Base-by-base conservation (phyloP, 179 eudicot genomes). In the Camellia oleifera region DNA sequence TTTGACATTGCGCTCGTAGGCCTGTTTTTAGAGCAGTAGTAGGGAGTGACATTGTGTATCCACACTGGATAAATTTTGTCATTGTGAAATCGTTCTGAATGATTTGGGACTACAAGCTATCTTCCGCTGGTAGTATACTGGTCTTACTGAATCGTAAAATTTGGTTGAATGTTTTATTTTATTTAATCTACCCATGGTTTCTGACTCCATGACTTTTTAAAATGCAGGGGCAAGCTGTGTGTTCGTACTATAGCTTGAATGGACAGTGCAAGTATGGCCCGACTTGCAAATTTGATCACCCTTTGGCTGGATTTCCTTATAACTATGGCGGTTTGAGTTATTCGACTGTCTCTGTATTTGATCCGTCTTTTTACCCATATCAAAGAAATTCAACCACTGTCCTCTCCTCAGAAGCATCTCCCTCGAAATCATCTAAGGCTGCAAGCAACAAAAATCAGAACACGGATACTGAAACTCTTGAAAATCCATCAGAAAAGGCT, bases 261-360 rank as follows among this genome's bases (percentile, higher is more conserved):
- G 95, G 95, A 40, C 20, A 81, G 12, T 91, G 93, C 86, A 88
- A 85, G 69, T 91, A 81, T 20, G 94, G 97, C 5, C 85, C 90
- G 9, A 84, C 84, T 3, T 91, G 97, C 87, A 90, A 87, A 90
- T 92, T 64, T 53, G 88, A 89, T 79, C 97, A 92, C 88, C 93
- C 97, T 44, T 18, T 90, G 71, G 65, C 83, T 3, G 88, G 86
- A 78, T 78, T 82, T 80, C 42, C 82, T 53, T 71, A 86, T 46
- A 82, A 82, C 80, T 87, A 82, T 42, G 77, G 40, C 40, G 40
- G 78, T 79, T 57, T 83, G 54, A 71, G 82, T 77, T 50, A 81
- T 62, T 91, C 91, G 23, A 32, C 87, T 70, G 18, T 79, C 18
- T 48, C 86, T 45, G 5, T 69, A 2, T 20, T 81, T 54, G 82